Evolutionary conservation across 352 stramenopile genomes (phyloP), one percentile per base, ranked within the genome.

Genomic region (Phytophthora constricta): DNA sequence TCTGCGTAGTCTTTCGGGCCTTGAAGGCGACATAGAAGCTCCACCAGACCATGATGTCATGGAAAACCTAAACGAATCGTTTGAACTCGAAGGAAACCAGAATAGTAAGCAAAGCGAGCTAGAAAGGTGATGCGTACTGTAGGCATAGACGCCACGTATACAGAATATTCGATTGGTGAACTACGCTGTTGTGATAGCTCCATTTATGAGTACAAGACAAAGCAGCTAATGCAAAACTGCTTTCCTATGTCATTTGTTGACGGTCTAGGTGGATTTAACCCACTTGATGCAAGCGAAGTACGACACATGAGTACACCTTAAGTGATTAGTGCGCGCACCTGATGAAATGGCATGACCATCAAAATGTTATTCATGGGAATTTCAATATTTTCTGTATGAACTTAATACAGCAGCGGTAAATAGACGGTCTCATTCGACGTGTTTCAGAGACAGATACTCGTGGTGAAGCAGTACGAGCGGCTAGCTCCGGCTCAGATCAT

Each of bases 331-430:
- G 50, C 20, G 28, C 31, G 13, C 50, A 57, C 23, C 11, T 57
- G 13, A 57, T 57, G 28, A 57, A 46, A n/a, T 57, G 28, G 49
- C 31, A 57, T 22, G 28, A 57, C 31, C 16, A n/a, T 4, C n/a
- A 28, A 28, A 31, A 31, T 23, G 33, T 47, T 17, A 47, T 57
- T 9, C 50, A 57, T 46, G 33, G 28, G 7, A 46, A 46, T 34
- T 57, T 33, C 39, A 57, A 23, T 28, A 46, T 13, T 57, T 37
- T 26, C 4, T 57, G 37, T 11, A 9, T 33, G 33, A 45, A 46
- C 39, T 14, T 46, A 23, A 46, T 46, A 7, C 39, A 46, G 39
- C 39, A 14, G 7, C 39, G 39, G 5, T 14, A 46, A 46, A 46
- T 46, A n/a, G 39, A 46, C 17, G 39, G 39, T n/a, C n/a, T 20